Base-by-base conservation (phyloP, 164 flowering plant genomes). In the Echeveria elegans region DNA sequence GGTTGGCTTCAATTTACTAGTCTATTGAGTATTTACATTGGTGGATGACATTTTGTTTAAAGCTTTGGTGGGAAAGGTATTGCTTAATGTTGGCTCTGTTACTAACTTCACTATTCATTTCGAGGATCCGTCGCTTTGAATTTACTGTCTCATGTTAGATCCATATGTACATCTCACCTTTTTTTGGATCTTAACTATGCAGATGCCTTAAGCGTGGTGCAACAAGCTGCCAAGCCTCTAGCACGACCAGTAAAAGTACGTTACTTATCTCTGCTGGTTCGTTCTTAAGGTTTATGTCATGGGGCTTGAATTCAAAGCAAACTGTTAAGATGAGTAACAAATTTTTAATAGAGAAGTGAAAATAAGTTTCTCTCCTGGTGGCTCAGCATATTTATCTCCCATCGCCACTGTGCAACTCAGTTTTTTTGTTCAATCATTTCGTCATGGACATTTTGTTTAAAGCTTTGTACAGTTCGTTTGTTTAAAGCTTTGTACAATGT, bases 61-160 rank as follows among this genome's bases (percentile, higher is more conserved):
- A 93, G 98, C 79, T 90, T 93, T 82, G 98, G 98, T 71, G 98
- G 98, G 72, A 93, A 93, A 89, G 98, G 98, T 90, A 83, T 15
- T 31, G 21, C 9, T 38, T 14, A 38, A 14, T 38, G 6, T 26
- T 24, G 12, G 16, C 59, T 53, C 0, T 24, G 30, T 24, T 26
- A 5, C 59, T 29, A 7, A 53, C 15, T 24, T 24, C 0, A 29
- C 29, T 21, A 15, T 21, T 38, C 11, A 8, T 4, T 8, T 59
- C n/a, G 15, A 11, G 38, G 37, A 61, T 40, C 21, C 41, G 68
- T 47, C 0, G 37, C 23, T 58, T 29, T 1, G 0, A 15, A 59
- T 31, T 32, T 40, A 18, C 23, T 31, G 63, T 50, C 50, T 14
- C 2, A 18, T n/a, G 53, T 1, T 48, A n/a, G 59, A 53, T 64